Conservation (phyloP, 139 green algal genomes). For the Chlorokybus atmophyticus region DNA sequence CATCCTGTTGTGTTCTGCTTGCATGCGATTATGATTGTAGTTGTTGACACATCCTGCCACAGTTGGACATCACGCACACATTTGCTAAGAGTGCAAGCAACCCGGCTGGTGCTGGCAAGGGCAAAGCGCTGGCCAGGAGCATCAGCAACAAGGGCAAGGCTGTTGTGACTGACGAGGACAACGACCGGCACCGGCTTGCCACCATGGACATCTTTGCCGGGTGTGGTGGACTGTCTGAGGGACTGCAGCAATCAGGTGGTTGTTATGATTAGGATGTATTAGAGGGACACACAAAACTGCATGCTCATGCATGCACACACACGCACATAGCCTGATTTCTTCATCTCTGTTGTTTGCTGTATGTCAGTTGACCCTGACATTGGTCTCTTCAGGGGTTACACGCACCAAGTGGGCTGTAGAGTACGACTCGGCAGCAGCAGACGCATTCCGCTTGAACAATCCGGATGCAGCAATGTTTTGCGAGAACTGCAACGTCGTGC, state of each 20-base stretch:
- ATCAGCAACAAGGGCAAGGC: conserved; percentile 13
- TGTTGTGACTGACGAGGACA: not conserved
- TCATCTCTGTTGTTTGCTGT: not conserved
- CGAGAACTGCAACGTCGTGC: conserved; percentile 88
- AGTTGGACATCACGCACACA: too few species aligned
- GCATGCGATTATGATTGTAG: too few species aligned
- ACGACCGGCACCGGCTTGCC: conserved; percentile 17
- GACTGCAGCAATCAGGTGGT: conserved; percentile 69
- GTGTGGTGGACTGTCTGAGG: conserved; percentile 84
- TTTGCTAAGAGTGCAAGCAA: too few species aligned
- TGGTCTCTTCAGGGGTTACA: conserved; percentile 47
- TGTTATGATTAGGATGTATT: too few species aligned
- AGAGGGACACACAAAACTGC: too few species aligned
- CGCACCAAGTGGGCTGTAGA: conserved; percentile 83
- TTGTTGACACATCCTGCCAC: too few species aligned
- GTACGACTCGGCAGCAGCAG: conserved; percentile 74
- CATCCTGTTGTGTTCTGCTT: too few species aligned
- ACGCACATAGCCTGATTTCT: not conserved
- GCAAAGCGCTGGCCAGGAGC: not conserved
- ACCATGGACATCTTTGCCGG: conserved; percentile 96
- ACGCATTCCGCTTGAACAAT: conserved; percentile 83
- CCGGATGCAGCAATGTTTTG: conserved; percentile 59
- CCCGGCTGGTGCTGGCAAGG: conserved; percentile 20
- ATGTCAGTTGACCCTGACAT: too few species aligned
- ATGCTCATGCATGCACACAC: too few species aligned